Evolutionary conservation across 75 land plant genomes (phyloP), one percentile per base, ranked within the genome.

Genomic region (Pseudotsuga menziesii): DNA sequence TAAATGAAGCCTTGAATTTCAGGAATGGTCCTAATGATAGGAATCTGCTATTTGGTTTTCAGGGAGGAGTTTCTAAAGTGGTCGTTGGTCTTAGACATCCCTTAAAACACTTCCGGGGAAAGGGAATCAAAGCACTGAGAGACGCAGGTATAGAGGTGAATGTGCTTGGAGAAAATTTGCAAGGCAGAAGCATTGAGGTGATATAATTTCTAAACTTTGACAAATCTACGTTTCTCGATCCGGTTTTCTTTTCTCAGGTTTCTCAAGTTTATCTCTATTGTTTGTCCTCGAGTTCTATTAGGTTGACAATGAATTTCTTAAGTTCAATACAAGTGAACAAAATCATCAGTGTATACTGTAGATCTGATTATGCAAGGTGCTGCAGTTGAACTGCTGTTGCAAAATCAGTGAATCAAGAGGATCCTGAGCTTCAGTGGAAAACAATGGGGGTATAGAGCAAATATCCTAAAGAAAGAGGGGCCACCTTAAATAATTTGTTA

Each of bases 71-170:
- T 52, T 52, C 75, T 0, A 23, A 55, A 27, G 75, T 55, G 15
- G 75, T 73, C 26, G 25, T 73, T 52, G 75, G 75, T 4, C 75
- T 73, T 55, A 25, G 75, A 73, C 75, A 73, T 55, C 75, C 75
- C 19, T 73, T 73, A 19, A 73, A 73, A 16, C 75, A 73, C 52
- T 73, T 73, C 20, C 19, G 75, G 23, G 75, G 75, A 73, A 73
- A 73, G 35, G 75, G 57, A 73, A 73, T 73, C 35, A 55, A 73
- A 55, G 75, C 75, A 26, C 57, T 73, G 26, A 73, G 75, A 27
- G 75, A 73, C 8, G 14, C 75, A 14, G 52, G 32, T 48, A 55
- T 73, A 73, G 57, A 52, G 52, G 75, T 73, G 57, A 55, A 55
- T 16, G 57, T 73, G 6, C 75, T 73, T 52, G 75, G 75, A 25